Evolutionary conservation across 169 alveolate species (phyloP).

Genomic region (Theileria luwenshuni): DNA sequence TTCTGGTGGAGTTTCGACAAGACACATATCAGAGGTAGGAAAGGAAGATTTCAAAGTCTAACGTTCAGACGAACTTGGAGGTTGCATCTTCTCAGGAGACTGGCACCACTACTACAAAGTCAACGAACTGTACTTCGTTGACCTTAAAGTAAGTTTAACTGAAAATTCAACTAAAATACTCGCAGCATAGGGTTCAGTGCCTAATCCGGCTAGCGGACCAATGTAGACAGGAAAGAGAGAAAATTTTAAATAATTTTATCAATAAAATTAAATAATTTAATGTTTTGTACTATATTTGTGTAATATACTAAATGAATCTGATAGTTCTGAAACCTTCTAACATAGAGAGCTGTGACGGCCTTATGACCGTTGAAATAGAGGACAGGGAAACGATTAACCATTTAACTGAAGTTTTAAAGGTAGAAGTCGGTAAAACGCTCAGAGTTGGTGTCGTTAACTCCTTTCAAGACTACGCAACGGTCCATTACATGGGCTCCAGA

Average conservation of each 20-base stretch:
- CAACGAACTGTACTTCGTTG: constrained; percentile 34
- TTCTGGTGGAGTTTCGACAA: constrained; percentile 63
- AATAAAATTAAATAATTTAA: constrained; percentile 4
- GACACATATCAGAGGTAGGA: constrained; percentile 39
- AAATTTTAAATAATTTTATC: constrained; percentile 9
- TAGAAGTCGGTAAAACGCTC: constrained; percentile 46
- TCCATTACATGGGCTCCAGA: constrained; percentile 8
- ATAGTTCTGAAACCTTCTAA: constrained; percentile 30
- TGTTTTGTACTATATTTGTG: constrained; percentile 8
- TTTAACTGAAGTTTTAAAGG: constrained; percentile 47
- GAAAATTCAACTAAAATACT: not conserved
- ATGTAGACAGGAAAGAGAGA: constrained; percentile 9
- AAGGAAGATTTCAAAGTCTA: not conserved
- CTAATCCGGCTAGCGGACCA: constrained; percentile 10
- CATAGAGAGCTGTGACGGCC: constrained; percentile 22
- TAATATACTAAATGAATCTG: constrained; percentile 47
- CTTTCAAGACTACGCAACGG: constrained; percentile 46
- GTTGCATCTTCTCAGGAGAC: constrained; percentile 30
- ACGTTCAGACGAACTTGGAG: constrained; percentile 30
- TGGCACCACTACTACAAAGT: constrained; percentile 34
- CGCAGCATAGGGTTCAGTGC: constrained; percentile 42
- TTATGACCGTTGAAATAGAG: constrained; percentile 24
- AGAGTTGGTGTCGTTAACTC: constrained; percentile 46
- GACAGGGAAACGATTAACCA: constrained; percentile 39
- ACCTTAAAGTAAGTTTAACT: constrained; percentile 26